Conservation (phyloP, 331 rosid species). For the Rhamnella rubrinervis region DNA sequence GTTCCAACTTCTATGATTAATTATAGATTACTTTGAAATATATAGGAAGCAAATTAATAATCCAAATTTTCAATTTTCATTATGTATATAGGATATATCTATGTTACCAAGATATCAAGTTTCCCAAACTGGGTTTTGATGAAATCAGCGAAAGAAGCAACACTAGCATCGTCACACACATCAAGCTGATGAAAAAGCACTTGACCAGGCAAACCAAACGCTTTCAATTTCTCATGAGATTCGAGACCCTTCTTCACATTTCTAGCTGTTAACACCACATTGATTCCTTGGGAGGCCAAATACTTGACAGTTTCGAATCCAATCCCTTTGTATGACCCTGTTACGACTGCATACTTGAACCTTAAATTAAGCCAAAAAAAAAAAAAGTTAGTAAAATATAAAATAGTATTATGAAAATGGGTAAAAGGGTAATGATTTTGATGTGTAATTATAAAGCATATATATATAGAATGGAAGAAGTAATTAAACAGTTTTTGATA, state of each 20-base stretch:
- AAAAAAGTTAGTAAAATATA: no score
- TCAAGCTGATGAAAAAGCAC: constrained; percentile 64
- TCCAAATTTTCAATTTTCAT: no score
- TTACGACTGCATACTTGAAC: constrained; percentile 55
- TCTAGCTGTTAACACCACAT: constrained; percentile 51
- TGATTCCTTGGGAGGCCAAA: constrained; percentile 41
- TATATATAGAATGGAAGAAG: no score
- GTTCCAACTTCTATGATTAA: no score
- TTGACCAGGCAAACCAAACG: constrained; percentile 32
- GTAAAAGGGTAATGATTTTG: no score
- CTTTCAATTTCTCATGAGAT: constrained; percentile 36
- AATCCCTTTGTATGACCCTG: constrained; percentile 53
- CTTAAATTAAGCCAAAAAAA: not conserved
- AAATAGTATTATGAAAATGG: no score
- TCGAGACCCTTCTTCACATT: constrained; percentile 54
- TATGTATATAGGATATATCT: no score
- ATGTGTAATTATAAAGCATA: no score
- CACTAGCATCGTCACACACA: constrained; percentile 46
- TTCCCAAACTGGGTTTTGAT: constrained; percentile 47
- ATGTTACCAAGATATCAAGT: constrained; percentile 57
- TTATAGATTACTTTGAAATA: no score
- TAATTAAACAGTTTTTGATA: no score
- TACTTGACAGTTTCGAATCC: constrained; percentile 54
- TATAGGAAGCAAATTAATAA: no score
- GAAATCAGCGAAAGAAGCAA: constrained; percentile 41